A percentile compares a stretch with the other conserved stretches of the same genome.
Conservation (phyloP, 2,329 filamentous ascomycete species). For the Pyrenophora graminea region DNA sequence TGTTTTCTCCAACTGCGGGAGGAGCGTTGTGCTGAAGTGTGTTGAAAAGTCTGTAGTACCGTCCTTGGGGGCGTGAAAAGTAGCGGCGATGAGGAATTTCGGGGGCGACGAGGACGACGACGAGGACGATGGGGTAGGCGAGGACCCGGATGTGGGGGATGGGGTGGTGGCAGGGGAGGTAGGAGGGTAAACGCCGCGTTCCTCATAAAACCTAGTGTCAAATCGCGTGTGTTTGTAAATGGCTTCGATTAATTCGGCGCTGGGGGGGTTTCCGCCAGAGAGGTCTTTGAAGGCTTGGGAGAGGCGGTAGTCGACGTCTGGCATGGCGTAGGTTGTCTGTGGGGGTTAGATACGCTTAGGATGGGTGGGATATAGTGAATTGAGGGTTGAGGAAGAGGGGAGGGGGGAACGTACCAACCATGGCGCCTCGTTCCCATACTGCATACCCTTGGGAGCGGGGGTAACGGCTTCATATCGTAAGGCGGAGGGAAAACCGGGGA, state of each 20-base stretch:
- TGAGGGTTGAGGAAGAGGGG: neutral
- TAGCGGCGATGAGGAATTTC: slow-evolving; percentile 20
- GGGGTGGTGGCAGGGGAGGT: neutral
- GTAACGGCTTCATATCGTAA: slow-evolving; percentile 28
- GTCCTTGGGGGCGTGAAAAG: slow-evolving; percentile 11
- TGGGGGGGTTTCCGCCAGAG: slow-evolving; percentile 27
- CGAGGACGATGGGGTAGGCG: neutral
- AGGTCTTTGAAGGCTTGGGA: slow-evolving; percentile 29
- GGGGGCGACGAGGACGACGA: neutral
- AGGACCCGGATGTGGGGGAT: neutral
- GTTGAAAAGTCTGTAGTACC: slow-evolving; percentile 21
- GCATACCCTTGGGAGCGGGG: slow-evolving; percentile 7
- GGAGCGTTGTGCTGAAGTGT: slow-evolving; percentile 31
- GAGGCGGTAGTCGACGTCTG: slow-evolving; percentile 25
- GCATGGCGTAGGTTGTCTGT: slow-evolving; percentile 34
- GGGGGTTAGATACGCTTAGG: too few relatives aligned
- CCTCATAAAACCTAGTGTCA: slow-evolving; percentile 34
- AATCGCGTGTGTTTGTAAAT: slow-evolving; percentile 35
- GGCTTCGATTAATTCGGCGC: slow-evolving; percentile 20
- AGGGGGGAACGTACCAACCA: slow-evolving; percentile 19
- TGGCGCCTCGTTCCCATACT: slow-evolving; percentile 14
- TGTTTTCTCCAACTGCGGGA: slow-evolving; percentile 9
- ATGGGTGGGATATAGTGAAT: neutral
- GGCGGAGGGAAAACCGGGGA: slow-evolving; percentile 30
- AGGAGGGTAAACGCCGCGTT: neutral